Base-by-base conservation (phyloP, 352 stramenopile genomes). In the Phytophthora vignae region DNA sequence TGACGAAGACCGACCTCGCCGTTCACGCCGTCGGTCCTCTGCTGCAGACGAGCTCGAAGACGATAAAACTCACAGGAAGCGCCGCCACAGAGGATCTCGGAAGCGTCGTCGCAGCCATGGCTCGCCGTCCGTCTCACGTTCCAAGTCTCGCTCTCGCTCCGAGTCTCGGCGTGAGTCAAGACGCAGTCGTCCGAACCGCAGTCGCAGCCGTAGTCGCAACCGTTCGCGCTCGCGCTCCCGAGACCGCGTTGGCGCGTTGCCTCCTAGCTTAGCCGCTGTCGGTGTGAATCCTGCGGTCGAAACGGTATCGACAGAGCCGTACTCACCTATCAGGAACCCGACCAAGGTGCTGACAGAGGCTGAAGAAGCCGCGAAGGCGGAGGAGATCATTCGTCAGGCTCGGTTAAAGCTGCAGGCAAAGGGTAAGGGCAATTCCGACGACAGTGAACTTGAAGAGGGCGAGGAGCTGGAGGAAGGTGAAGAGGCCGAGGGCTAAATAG, bases 301-400 rank as follows among this genome's bases (percentile, higher is more conserved):
- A 9, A 55, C 46, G 5, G 53, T 52, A 15, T 22, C 55, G 31
- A 22, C 25, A 12, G 55, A 70, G 31, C 19, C 36, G 11, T 70
- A 69, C 25, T 81, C 63, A 8, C 69, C 65, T 8, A 33, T 69
- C 31, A 67, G 44, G 44, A 64, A 64, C 12, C 66, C 57, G 48
- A 72, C 50, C 10, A 70, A 70, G 11, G 36, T 56, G 46, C 50
- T 84, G 31, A 79, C 79, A 11, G 67, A 68, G n/a, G 74, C 76
- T 15, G 73, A 92, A 58, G 86, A 93, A 74, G 71, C 74, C 21
- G 78, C 78, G 7, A 81, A 77, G 19, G 84, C 82, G 0, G 84
- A 92, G 57, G 84, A 90, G 57, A 90, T 92, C 60, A 94, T 92
- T 36, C 84, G 86, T 9, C 78, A 90, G 38, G 86, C 86, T 17